These are phyloP conservation scores for Trichoderma aggressivum DNA, from an alignment of 2,329 filamentous ascomycete species.

Conservation along the genomic window DNA sequence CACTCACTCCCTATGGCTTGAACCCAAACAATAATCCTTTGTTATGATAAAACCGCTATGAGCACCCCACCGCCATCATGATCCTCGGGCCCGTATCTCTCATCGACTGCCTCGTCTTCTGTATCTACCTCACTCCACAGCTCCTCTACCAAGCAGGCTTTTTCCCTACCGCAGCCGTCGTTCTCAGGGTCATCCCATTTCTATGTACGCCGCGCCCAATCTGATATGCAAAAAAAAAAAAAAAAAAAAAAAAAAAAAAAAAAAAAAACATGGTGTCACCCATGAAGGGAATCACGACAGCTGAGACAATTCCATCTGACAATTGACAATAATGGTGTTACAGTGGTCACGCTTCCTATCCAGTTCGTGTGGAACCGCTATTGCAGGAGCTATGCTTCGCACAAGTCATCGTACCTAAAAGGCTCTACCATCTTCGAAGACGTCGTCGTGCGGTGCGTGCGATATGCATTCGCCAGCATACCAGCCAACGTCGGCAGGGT, in stretches of 20 bases:
- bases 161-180: conserved; percentile 54
- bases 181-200: conserved; percentile 64
- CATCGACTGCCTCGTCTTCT: conserved; percentile 71
- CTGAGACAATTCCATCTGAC: neutral
- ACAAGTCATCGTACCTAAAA: conserved; percentile 59
- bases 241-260: too few relatives aligned
- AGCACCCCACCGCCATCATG: conserved; percentile 46
- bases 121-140: conserved; percentile 67
- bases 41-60: conserved; percentile 10
- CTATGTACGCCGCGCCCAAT: conserved; percentile 49
- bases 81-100: conserved; percentile 71
- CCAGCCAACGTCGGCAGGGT: conserved; percentile 66
- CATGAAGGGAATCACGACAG: neutral
- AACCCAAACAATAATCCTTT: neutral
- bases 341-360: conserved; percentile 31
- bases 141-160: conserved; percentile 66
- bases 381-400: conserved; percentile 24
- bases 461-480: conserved; percentile 72
- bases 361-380: conserved; percentile 33
- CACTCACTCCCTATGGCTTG: neutral
- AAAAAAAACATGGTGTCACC: neutral
- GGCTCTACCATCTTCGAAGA: conserved; percentile 73
- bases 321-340: neutral
- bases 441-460: conserved; percentile 70
- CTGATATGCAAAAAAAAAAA: too few relatives aligned